These are phyloP conservation scores for Euphorbia schlechtendalii DNA, from an alignment of 441 rosid species.

Conservation along the genomic window DNA sequence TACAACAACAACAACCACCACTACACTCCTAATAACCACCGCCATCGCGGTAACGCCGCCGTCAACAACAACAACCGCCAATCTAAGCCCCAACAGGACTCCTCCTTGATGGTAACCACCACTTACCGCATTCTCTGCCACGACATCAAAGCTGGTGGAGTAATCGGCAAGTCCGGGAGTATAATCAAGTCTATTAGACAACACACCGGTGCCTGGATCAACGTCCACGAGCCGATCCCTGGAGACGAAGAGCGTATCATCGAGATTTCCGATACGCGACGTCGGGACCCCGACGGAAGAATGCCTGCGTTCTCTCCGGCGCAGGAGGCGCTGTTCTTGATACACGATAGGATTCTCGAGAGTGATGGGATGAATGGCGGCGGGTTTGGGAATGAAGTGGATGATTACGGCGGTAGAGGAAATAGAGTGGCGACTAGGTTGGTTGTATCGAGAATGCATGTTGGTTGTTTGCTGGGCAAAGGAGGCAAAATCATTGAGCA, in stretches of 20 bases:
- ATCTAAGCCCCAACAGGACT: slow-evolving; percentile 34
- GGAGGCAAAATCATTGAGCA: slow-evolving; percentile 97
- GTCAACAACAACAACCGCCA: slow-evolving; percentile 9
- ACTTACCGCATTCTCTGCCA: slow-evolving; percentile 84
- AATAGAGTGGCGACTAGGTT: slow-evolving; percentile 70
- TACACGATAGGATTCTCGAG: slow-evolving; percentile 86
- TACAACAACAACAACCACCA: slow-evolving; percentile 44
- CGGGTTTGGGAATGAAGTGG: slow-evolving; percentile 44
- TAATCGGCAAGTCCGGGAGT: slow-evolving; percentile 83
- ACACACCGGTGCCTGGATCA: slow-evolving; percentile 95
- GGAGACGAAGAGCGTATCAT: slow-evolving; percentile 90
- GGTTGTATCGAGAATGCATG: slow-evolving; percentile 85
- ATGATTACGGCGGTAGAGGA: slow-evolving; percentile 49
- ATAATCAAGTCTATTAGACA: slow-evolving; percentile 82
- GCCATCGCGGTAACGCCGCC: slow-evolving; percentile 42
- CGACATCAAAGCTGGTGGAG: slow-evolving; percentile 87
- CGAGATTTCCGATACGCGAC: slow-evolving; percentile 82
- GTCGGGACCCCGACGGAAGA: slow-evolving; percentile 90
- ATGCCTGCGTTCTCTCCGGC: slow-evolving; percentile 87
- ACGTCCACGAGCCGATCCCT: slow-evolving; percentile 78
- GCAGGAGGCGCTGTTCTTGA: slow-evolving; percentile 76
- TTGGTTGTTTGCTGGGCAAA: slow-evolving; percentile 92
- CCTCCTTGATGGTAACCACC: slow-evolving; percentile 59
- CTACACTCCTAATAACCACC: slow-evolving; percentile 28
- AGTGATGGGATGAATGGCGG: slow-evolving; percentile 49